Percentiles rank a stretch among this genome's conserved stretches.
Evolutionary conservation across 2,329 filamentous ascomycete genomes (phyloP).

Genomic region (Pseudogymnoascus sp.): DNA sequence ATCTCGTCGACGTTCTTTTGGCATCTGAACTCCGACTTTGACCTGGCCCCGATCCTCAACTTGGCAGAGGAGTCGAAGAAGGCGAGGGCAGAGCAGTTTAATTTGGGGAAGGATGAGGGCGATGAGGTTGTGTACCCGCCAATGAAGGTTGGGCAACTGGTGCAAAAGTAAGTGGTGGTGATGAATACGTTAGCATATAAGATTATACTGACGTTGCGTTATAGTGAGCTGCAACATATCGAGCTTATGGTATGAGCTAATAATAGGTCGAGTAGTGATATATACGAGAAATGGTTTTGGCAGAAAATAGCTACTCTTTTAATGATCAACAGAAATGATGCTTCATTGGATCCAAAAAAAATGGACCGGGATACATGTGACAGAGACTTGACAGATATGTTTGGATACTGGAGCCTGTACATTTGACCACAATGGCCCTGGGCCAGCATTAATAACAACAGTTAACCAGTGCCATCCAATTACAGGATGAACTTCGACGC

Average conservation of each 20-base stretch:
- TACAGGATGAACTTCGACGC: no score
- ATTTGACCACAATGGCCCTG: no score
- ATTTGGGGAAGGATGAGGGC: constrained; percentile 48
- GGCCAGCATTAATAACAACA: no score
- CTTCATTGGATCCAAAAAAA: no score
- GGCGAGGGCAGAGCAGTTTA: constrained; percentile 41
- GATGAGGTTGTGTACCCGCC: constrained; percentile 40
- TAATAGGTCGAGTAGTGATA: background rate
- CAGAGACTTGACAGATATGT: no score
- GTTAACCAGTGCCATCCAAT: no score
- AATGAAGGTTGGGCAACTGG: constrained; percentile 54
- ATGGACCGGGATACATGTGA: no score
- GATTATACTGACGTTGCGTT: background rate
- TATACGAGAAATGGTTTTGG: background rate
- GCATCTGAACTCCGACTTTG: constrained; percentile 51
- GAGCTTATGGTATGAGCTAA: background rate
- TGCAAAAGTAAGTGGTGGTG: constrained; percentile 41
- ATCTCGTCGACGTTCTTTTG: constrained; percentile 57
- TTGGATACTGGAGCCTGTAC: no score
- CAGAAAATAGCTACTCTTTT: background rate
- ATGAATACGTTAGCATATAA: background rate
- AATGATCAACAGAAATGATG: background rate
- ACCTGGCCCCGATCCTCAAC: constrained; percentile 44
- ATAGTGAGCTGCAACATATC: constrained; percentile 1
- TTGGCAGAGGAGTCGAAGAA: constrained; percentile 39